Conservation (phyloP, 352 stramenopile species). For the Globisporangium polare region DNA sequence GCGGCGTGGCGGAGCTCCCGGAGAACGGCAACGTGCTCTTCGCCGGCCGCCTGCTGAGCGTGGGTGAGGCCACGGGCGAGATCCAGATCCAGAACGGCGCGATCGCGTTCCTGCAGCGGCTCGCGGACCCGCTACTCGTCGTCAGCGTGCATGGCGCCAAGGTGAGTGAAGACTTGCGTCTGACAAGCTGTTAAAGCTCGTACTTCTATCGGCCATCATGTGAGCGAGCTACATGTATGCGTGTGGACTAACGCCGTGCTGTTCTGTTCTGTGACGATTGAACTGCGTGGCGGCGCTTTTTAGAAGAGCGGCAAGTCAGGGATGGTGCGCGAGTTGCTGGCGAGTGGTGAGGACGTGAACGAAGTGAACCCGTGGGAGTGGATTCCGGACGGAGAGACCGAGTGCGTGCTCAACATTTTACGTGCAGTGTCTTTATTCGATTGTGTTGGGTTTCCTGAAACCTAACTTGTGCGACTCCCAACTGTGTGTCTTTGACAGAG, state of each 20-base stretch:
- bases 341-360: slow-evolving; percentile 12
- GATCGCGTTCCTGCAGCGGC: slow-evolving; percentile 67
- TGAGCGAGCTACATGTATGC: too few relatives aligned
- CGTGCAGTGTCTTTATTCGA: too few relatives aligned
- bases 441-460: too few relatives aligned
- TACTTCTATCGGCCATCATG: too few relatives aligned
- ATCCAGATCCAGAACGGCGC: slow-evolving; percentile 72
- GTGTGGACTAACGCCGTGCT: background rate
- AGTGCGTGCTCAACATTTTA: slow-evolving; percentile 21
- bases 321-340: slow-evolving; percentile 38
- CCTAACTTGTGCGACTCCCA: too few relatives aligned
- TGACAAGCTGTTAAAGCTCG: too few relatives aligned
- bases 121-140: slow-evolving; percentile 60
- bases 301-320: slow-evolving; percentile 54
- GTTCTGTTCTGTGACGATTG: background rate
- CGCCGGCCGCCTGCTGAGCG: slow-evolving; percentile 52
- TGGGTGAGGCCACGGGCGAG: slow-evolving; percentile 34
- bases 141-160: slow-evolving; percentile 64
- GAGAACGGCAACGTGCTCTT: slow-evolving; percentile 51
- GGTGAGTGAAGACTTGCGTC: too few relatives aligned
- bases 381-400: slow-evolving; percentile 21
- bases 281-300: background rate
- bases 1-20: slow-evolving; percentile 5
- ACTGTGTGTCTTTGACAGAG: slow-evolving; percentile 16
- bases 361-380: slow-evolving; percentile 17